A percentile compares a stretch with the other conserved stretches of the same genome.
Conservation (phyloP, 1,284 basidiomycete species). For the Trametes sp. region DNA sequence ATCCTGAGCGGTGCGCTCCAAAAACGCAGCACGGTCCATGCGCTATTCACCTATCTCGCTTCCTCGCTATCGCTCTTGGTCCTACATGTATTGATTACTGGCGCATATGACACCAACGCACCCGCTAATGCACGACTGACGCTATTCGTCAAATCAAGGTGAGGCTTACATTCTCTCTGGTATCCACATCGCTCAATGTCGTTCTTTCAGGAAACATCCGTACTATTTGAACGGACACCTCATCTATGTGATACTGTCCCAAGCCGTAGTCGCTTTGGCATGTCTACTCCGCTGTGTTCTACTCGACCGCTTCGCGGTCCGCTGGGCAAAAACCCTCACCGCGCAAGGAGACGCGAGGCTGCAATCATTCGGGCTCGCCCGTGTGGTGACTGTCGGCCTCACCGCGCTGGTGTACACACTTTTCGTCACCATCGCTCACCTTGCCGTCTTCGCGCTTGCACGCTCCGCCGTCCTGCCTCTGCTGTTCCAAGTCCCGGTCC, state of each 20-base stretch:
- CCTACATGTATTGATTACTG: conserved; percentile 50
- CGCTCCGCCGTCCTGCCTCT: conserved; percentile 57
- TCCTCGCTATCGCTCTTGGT: conserved; percentile 52
- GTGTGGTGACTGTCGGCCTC: conserved; percentile 46
- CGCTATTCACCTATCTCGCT: conserved; percentile 51
- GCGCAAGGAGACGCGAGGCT: conserved; percentile 15
- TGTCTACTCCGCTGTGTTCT: conserved; percentile 63
- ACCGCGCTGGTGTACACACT: conserved; percentile 51
- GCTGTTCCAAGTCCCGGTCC: conserved; percentile 58
- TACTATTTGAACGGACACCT: conserved; percentile 72
- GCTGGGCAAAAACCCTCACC: conserved; percentile 47
- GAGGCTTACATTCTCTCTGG: conserved; percentile 27
- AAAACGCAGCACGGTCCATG: conserved; percentile 53
- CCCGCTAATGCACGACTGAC: conserved; percentile 51
- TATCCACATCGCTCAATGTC: not conserved
- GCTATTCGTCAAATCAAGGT: conserved; percentile 74
- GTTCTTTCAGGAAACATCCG: conserved; percentile 64
- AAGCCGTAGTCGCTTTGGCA: conserved; percentile 52
- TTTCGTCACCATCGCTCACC: conserved; percentile 48
- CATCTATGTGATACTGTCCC: conserved; percentile 63
- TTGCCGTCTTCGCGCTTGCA: conserved; percentile 51
- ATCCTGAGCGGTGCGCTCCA: conserved; percentile 54
- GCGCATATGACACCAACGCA: conserved; percentile 40
- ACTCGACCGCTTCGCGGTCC: conserved; percentile 63
- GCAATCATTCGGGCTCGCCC: conserved; percentile 36